Conservation (phyloP, 345 rosid genomes). For the Cochlearia excelsa region DNA sequence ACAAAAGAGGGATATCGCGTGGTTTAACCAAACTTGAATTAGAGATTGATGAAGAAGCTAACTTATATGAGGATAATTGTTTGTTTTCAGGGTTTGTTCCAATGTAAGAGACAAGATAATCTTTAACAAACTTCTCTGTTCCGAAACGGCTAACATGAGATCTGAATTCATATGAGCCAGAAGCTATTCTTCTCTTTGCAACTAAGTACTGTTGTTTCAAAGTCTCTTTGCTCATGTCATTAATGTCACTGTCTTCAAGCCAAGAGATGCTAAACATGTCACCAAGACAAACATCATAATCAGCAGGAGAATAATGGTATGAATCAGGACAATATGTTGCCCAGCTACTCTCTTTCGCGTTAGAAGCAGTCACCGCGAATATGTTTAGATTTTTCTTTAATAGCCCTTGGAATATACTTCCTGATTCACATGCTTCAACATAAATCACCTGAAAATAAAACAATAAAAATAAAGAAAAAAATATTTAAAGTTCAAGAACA, state of each 20-base stretch:
- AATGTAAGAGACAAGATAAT: conserved; percentile 41
- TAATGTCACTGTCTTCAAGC: conserved; percentile 75
- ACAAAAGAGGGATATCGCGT: conserved; percentile 43
- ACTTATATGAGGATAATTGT: conserved; percentile 4
- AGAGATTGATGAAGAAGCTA: conserved; percentile 8
- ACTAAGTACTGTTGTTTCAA: conserved; percentile 47
- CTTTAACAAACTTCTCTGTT: conserved; percentile 28
- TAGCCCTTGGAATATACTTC: conserved; percentile 63
- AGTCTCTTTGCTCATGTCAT: conserved; percentile 54
- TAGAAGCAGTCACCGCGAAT: conserved; percentile 60
- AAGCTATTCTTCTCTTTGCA: conserved; percentile 49
- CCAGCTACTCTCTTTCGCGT: conserved; percentile 49
- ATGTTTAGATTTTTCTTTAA: conserved; percentile 42
- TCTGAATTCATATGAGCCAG: neutral
- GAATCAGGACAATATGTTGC: conserved; percentile 45
- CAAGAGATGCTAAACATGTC: conserved; percentile 71
- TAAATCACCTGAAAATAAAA: conserved; percentile 47
- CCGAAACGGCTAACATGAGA: conserved; percentile 72
- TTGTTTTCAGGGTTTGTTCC: conserved; percentile 39
- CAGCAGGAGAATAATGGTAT: conserved; percentile 26
- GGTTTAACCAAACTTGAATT: conserved; percentile 28
- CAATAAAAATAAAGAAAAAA: neutral
- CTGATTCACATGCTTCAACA: conserved; percentile 67
- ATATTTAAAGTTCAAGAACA: neutral
- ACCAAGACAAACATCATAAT: conserved; percentile 55